Evolutionary conservation across 768 basidiomycete species (phyloP).

Genomic region (Tephrocybe sp.): DNA sequence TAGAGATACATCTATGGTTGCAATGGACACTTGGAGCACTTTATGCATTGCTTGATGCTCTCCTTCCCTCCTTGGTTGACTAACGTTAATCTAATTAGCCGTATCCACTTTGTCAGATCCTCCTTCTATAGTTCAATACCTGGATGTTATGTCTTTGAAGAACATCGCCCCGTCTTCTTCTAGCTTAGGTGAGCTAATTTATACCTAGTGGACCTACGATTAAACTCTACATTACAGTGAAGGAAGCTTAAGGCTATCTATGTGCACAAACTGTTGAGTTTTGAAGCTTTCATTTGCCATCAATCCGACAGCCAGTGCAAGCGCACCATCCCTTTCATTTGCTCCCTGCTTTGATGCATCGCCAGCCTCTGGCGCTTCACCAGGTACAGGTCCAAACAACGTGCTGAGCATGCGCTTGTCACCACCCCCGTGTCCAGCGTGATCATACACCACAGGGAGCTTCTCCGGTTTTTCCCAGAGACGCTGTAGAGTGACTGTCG

Average conservation of each 20-base stretch:
- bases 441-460: conserved; percentile 38
- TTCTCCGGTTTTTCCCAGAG: conserved; percentile 41
- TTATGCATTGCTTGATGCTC: too few relatives aligned
- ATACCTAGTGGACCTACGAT: not conserved
- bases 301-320: conserved; percentile 45
- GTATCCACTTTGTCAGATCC: too few relatives aligned
- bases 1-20: too few relatives aligned
- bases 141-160: too few relatives aligned
- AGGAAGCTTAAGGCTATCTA: conserved; percentile 28
- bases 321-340: conserved; percentile 44
- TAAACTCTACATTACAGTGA: conserved; percentile 16
- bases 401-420: conserved; percentile 45
- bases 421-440: conserved; percentile 46
- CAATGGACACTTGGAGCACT: too few relatives aligned
- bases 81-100: too few relatives aligned
- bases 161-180: too few relatives aligned
- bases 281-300: conserved; percentile 49
- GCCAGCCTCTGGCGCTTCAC: conserved; percentile 33
- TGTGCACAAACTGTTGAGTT: conserved; percentile 37
- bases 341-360: conserved; percentile 45
- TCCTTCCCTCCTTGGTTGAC: too few relatives aligned
- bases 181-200: not conserved
- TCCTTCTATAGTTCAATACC: too few relatives aligned
- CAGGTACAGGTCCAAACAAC: conserved; percentile 45
- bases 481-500: conserved; percentile 39